A percentile compares a stretch with the other conserved stretches of the same genome.
These are phyloP conservation scores for Mycena haematopus DNA, from an alignment of 768 basidiomycete species.

Conservation along the genomic window DNA sequence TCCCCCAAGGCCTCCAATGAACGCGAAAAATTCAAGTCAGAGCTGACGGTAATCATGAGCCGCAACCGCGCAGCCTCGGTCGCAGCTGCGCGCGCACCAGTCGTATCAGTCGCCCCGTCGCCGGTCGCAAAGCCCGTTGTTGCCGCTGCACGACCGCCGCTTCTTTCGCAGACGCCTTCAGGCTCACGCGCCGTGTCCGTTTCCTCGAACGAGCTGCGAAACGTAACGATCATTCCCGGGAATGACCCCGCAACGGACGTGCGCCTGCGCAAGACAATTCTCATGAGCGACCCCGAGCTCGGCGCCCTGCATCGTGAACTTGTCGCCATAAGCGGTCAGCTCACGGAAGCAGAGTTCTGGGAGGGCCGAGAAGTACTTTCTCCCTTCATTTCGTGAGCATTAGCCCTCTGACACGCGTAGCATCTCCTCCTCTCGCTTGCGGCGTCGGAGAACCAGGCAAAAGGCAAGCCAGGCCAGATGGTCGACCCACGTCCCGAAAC, in stretches of 20 bases:
- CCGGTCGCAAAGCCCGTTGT: conserved; percentile 35
- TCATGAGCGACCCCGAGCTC: conserved; percentile 80
- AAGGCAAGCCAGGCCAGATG: conserved; percentile 84
- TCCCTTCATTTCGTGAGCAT: conserved; percentile 25
- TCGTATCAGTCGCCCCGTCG: conserved; percentile 34
- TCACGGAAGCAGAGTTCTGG: conserved; percentile 97
- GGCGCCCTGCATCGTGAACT: conserved; percentile 85
- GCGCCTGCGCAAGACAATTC: conserved; percentile 77
- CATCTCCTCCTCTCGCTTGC: conserved; percentile 80
- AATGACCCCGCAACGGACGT: conserved; percentile 72
- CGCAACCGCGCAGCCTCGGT: conserved; percentile 63
- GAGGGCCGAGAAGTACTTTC: conserved; percentile 84
- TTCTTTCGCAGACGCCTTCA: conserved; percentile 49
- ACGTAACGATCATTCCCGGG: conserved; percentile 50
- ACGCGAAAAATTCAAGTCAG: conserved; percentile 83
- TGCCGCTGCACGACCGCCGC: conserved; percentile 38
- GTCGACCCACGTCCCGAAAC: conserved; percentile 90
- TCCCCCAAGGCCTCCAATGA: conserved; percentile 73
- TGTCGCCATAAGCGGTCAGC: conserved; percentile 76
- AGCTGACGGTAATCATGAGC: conserved; percentile 78
- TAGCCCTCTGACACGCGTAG: conserved; percentile 44
- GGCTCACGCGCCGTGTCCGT: conserved; percentile 68
- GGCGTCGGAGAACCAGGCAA: conserved; percentile 73
- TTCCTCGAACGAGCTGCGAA: conserved; percentile 42
- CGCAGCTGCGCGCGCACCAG: conserved; percentile 37